A percentile compares a stretch with the other conserved stretches of the same genome.
Conservation (phyloP, 305 asterid species). For the Fraxinus ornus region DNA sequence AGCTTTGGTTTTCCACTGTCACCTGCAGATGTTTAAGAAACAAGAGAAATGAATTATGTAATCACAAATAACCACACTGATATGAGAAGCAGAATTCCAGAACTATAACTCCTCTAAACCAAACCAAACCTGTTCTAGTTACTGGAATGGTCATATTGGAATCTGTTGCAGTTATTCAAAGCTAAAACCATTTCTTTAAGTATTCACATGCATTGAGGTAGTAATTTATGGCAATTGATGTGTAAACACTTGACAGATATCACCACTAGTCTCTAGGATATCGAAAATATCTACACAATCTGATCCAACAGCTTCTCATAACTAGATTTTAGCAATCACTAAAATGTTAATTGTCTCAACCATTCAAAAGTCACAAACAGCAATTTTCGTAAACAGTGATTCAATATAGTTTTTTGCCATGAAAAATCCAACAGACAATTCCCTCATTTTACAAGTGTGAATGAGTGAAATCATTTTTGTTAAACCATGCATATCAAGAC, state of each 20-base stretch:
- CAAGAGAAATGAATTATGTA: background rate
- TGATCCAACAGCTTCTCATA: background rate
- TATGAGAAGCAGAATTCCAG: background rate
- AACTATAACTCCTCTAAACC: background rate
- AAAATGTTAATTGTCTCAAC: background rate
- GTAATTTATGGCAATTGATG: background rate
- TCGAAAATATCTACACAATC: background rate
- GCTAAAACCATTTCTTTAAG: background rate
- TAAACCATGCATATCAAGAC: background rate
- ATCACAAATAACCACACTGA: background rate
- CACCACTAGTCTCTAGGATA: background rate
- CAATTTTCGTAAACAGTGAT: background rate
- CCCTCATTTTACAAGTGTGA: background rate
- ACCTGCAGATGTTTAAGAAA: conserved; percentile 29
- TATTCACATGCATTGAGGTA: background rate
- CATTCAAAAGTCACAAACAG: background rate
- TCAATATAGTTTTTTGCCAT: background rate
- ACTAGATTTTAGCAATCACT: background rate
- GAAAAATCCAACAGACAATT: background rate
- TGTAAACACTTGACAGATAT: background rate
- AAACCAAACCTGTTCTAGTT: background rate
- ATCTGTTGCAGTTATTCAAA: background rate
- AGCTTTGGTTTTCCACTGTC: conserved; percentile 51
- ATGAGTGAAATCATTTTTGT: background rate
- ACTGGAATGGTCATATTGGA: background rate